Evolutionary conservation across 1,284 basidiomycete species (phyloP).

Genomic region (Cutaneotrichosporon dermatis): DNA sequence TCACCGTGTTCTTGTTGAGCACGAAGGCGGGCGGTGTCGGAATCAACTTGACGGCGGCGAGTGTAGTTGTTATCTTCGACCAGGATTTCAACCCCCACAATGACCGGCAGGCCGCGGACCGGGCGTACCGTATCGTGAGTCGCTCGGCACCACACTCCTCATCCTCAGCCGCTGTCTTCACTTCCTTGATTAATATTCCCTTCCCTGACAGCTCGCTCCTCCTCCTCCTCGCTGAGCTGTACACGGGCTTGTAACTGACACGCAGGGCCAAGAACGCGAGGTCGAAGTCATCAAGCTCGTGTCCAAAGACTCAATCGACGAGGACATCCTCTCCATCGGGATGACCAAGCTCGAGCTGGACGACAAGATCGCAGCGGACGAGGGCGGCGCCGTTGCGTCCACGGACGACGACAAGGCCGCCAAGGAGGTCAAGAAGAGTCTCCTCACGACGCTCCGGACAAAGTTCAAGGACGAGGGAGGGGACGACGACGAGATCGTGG

Average conservation of each 20-base stretch:
- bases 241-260: not conserved
- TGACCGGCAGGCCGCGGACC: conserved; percentile 93
- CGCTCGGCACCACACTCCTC: no score
- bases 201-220: no score
- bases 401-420: conserved; percentile 60
- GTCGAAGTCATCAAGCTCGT: conserved; percentile 79
- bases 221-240: no score
- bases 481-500: not conserved
- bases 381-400: conserved; percentile 49
- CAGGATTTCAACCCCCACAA: conserved; percentile 89
- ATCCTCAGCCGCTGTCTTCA: no score
- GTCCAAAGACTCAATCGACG: conserved; percentile 86
- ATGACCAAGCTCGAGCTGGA: conserved; percentile 86
- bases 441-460: conserved; percentile 33
- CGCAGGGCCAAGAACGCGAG: conserved; percentile 42
- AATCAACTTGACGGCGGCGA: conserved; percentile 86
- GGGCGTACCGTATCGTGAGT: conserved; percentile 80
- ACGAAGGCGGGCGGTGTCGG: conserved; percentile 79
- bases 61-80: conserved; percentile 93
- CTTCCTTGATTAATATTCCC: not conserved
- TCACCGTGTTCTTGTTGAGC: conserved; percentile 87
- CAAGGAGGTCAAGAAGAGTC: conserved; percentile 29
- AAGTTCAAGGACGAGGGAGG: conserved; percentile 21
- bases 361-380: conserved; percentile 61
- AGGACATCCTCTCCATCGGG: conserved; percentile 87